These are phyloP conservation scores for Trametes elegans DNA, from an alignment of 768 basidiomycete species.

Conservation along the genomic window DNA sequence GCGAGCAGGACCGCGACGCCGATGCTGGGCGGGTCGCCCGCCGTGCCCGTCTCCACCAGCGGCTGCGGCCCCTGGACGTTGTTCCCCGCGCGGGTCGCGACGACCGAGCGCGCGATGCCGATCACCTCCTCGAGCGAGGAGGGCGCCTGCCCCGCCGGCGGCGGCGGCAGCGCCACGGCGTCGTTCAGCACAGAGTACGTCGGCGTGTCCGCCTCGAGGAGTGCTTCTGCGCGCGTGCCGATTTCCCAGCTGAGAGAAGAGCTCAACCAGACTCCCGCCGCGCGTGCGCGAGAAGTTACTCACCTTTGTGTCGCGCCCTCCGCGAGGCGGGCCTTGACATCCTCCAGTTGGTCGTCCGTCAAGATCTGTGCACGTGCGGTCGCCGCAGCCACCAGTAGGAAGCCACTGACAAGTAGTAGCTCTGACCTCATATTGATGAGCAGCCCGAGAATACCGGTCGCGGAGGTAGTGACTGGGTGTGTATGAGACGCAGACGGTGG, in stretches of 20 bases:
- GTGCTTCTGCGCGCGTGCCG: constrained; percentile 48
- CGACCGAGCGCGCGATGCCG: constrained; percentile 47
- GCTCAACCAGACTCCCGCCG: no score
- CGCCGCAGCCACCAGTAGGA: not conserved
- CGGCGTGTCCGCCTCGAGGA: constrained; percentile 48
- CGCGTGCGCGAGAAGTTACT: no score
- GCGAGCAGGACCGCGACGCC: constrained; percentile 67
- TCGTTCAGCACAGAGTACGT: constrained; percentile 42
- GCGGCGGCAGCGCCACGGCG: constrained; percentile 26
- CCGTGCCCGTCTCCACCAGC: constrained; percentile 55
- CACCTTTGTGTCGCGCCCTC: constrained; percentile 43
- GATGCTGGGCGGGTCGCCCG: constrained; percentile 77
- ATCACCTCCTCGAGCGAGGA: constrained; percentile 52
- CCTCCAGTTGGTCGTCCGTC: constrained; percentile 34
- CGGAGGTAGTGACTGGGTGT: no score
- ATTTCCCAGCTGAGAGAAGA: constrained; percentile 61
- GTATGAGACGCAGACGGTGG: no score
- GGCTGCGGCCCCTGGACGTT: constrained; percentile 52
- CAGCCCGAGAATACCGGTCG: no score
- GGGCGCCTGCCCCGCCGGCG: constrained; percentile 29
- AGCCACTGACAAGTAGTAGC: not conserved
- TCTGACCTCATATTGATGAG: no score
- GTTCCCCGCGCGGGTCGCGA: constrained; percentile 45
- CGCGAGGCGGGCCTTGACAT: constrained; percentile 37
- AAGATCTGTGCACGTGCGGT: constrained; percentile 34